Base-by-base conservation (phyloP, 164 flowering plant species). In the Cinnamomum chago region DNA sequence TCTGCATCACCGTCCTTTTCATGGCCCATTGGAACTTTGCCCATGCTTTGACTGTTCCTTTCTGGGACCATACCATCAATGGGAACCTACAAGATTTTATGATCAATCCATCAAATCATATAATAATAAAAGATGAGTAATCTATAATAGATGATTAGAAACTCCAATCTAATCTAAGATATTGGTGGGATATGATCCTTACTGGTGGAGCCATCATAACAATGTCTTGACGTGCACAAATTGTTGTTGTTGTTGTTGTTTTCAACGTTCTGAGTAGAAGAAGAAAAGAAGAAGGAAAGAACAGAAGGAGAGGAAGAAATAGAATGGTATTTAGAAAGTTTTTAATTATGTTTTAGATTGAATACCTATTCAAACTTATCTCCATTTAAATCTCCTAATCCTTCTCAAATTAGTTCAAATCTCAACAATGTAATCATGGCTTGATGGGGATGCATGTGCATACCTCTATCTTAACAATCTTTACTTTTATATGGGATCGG, bases 11-110 rank as follows among this genome's bases (percentile, higher is more conserved):
- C 93, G 55, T 92, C 96, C 11, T 88, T 97, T 77, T 95, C 99
- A 74, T 85, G 88, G 10, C 98, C 99, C 55, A 94, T 90, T 20
- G 99, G 97, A 68, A 90, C 88, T 82, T 93, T 97, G 73, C 93
- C 80, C 69, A 93, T 97, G 71, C 97, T 92, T 18, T 93, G 90
- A 20, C 97, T 97, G 86, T 95, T 95, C 80, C 99, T 88, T 80
- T 93, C 98, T 5, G 93, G 85, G 83, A 93, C 98, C 71, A 93
- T 93, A 58, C 98, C 99, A 84, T 95, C 93, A 2, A 97, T 93
- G 33, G 92, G 92, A 75, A 93, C 97, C 98, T 93, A 90, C 40
- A 73, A 71, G n/a, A 55, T 15, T 20, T 55, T 5, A 3, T 3
- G n/a, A 55, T 15, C 20, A 55, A 15, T 55, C n/a, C 60, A 55